Evolutionary conservation across 2,329 filamentous ascomycete species (phyloP).

Genomic region (Alternaria dauci): DNA sequence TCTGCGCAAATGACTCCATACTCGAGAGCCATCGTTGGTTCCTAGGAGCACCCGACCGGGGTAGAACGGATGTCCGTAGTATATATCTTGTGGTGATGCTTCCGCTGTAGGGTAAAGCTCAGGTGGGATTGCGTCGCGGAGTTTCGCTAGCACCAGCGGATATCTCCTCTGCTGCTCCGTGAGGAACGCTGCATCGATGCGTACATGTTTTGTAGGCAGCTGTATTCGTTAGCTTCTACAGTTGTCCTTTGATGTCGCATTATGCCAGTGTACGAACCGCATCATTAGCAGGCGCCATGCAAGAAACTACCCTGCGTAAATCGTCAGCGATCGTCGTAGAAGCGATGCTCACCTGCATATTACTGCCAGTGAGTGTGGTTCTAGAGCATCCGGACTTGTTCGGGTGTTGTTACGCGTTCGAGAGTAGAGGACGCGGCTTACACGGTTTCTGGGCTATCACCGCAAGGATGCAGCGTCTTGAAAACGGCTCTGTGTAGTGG

Average conservation of each 20-base stretch:
- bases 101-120: not conserved
- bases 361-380: too few species aligned
- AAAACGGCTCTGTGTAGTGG: too few species aligned
- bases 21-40: not conserved
- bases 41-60: not conserved
- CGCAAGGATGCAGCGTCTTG: too few species aligned
- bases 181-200: not conserved
- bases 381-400: too few species aligned
- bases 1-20: not conserved
- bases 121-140: not conserved
- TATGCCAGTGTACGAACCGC: not conserved
- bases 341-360: too few species aligned
- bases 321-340: too few species aligned
- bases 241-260: not conserved
- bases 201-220: too few species aligned
- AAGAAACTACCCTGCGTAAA: too few species aligned
- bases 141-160: not conserved
- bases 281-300: too few species aligned
- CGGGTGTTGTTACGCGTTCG: too few species aligned
- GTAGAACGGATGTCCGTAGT: not conserved
- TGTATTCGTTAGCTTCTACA: not conserved
- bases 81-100: not conserved
- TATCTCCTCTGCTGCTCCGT: not conserved
- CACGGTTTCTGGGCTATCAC: too few species aligned
- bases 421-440: too few species aligned